Base-by-base conservation (phyloP, 164 flowering plant species). In the Nymphaea thermarum region DNA sequence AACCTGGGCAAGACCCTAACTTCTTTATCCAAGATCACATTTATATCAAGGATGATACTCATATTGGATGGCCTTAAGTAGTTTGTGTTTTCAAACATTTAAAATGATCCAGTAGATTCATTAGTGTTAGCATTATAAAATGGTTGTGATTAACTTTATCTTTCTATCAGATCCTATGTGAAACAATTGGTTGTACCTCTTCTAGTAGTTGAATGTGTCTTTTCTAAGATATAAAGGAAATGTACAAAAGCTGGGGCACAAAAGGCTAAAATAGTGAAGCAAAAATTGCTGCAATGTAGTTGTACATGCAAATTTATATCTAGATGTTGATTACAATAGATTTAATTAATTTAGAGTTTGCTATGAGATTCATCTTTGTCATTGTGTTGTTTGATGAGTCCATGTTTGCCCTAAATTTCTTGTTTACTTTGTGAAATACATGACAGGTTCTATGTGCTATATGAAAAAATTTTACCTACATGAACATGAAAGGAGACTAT, bases 371-470 rank as follows among this genome's bases (percentile, higher is more conserved):
- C 36, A 25, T 25, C 36, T 25, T 25, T 43, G 36, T 25, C 36
- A 25, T 47, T 12, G 41, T 71, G 36, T 42, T 14, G 43, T 10
- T 18, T 47, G 42, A 7, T 5, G 3, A 45, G 4, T 67, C 42
- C 18, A 18, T 17, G 42, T 62, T 60, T 44, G 53, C 44, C 59
- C 44, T 51, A 44, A 16, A 43, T 60, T 16, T 61, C 8, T 45
- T 57, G 71, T 64, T 71, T 68, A 71, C 44, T 62, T 65, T 43
- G 3, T 43, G 25, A 7, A 15, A 60, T 25, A 25, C 41, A 62
- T 43, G 80, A 72, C 74, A 91, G 99, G 99, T 74, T 88, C 96
- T 68, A 88, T 94, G 92, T 94, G 99, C 86, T 94, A 85, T 75
- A 90, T 80, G 94, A 96, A 94, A 51, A 91, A 92, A 75, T 74